A percentile compares a stretch with the other conserved stretches of the same genome.
These are phyloP conservation scores for Tieghemiomyces parasiticus DNA, from an alignment of 192 early-diverging fungal species.

Conservation along the genomic window DNA sequence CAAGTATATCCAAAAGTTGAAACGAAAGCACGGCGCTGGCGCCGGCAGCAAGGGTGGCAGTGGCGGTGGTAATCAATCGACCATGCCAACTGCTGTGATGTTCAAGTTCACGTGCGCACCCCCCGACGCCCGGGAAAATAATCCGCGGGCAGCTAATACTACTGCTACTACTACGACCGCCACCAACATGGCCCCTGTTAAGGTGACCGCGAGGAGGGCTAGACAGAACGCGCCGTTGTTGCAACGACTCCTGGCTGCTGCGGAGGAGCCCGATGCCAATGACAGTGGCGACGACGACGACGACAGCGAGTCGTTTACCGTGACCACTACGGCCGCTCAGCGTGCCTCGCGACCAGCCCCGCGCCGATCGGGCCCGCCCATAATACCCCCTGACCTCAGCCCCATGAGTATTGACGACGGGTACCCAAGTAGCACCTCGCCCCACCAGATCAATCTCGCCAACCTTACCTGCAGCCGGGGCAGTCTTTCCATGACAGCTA, in stretches of 20 bases:
- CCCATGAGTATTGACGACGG: neutral
- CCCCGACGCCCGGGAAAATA: neutral
- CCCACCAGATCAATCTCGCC: neutral
- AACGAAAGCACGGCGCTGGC: constrained; percentile 14
- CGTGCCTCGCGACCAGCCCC: too few relatives aligned
- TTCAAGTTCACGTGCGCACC: neutral
- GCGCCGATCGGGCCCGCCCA: too few relatives aligned
- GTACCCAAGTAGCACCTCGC: neutral
- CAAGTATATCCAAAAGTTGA: constrained; percentile 25
- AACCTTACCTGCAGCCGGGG: neutral
- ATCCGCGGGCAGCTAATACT: too few relatives aligned
- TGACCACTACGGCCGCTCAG: too few relatives aligned
- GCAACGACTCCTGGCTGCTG: too few relatives aligned
- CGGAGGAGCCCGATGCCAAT: too few relatives aligned
- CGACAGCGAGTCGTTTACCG: too few relatives aligned
- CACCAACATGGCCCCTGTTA: neutral
- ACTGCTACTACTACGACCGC: neutral
- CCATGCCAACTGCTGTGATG: neutral
- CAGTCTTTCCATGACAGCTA: too few relatives aligned
- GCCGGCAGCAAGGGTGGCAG: constrained; percentile 13
- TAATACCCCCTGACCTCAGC: too few relatives aligned
- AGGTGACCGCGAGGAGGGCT: neutral
- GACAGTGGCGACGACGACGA: too few relatives aligned
- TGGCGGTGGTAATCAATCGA: neutral
- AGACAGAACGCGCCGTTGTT: too few relatives aligned